Percentiles rank a stretch among this genome's conserved stretches.
phyloP scores from a whole-genome alignment of 1,284 basidiomycete genomes.

The Ceratobasidium sp. region DNA sequence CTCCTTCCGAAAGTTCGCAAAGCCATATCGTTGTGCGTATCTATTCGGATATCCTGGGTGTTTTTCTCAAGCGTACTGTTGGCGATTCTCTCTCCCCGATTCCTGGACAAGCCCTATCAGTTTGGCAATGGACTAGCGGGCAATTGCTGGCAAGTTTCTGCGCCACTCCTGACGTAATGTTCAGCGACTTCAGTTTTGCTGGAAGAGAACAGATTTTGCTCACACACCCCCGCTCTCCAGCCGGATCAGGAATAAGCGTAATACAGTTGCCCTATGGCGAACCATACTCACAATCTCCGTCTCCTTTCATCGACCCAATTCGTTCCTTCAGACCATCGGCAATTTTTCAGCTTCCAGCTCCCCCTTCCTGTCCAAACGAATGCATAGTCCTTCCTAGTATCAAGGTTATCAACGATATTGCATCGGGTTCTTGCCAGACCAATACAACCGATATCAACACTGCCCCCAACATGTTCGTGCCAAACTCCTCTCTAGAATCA shows the following conservation, averaged over 20 bases:
- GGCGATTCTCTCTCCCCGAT: background rate
- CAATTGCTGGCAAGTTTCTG: conserved; percentile 2
- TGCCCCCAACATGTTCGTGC: conserved; percentile 11
- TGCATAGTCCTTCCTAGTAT: conserved; percentile 8
- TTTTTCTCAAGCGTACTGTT: background rate
- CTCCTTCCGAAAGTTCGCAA: background rate
- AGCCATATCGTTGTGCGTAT: conserved; percentile 2
- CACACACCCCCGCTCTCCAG: conserved; percentile 1
- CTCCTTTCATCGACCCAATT: background rate
- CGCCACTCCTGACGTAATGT: background rate
- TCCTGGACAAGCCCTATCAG: background rate
- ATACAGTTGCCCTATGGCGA: conserved; percentile 1
- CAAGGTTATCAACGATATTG: background rate
- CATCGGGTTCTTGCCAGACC: background rate
- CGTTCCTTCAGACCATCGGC: background rate
- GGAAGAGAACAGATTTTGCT: conserved; percentile 1
- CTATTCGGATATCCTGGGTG: conserved; percentile 27
- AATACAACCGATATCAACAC: too few relatives aligned
- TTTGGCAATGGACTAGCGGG: conserved; percentile 39
- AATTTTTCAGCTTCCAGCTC: conserved; percentile 3
- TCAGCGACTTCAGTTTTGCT: conserved; percentile 31
- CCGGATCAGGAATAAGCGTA: conserved; percentile 21
- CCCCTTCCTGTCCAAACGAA: background rate
- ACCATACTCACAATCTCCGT: conserved; percentile 10
- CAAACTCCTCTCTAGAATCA: conserved; percentile 13